Evolutionary conservation across 371 early-diverging fungal genomes (phyloP).

Genomic region (Mucor saturninus): DNA sequence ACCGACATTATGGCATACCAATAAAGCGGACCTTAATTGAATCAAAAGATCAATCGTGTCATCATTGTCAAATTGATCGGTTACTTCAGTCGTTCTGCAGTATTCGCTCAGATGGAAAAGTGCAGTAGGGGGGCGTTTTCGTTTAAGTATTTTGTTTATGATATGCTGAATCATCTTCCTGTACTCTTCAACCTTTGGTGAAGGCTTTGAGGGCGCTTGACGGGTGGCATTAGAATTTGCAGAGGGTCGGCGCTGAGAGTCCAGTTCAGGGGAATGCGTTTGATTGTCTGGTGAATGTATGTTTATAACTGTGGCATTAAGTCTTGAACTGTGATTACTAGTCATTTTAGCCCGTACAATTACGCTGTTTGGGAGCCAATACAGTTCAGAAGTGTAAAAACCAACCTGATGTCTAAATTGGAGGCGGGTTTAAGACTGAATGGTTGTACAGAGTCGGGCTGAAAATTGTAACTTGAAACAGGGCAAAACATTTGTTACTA

Average conservation of each 20-base stretch:
- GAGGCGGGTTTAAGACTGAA: too few relatives aligned
- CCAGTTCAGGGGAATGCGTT: constrained; percentile 2
- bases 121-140: constrained; percentile 46
- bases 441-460: too few relatives aligned
- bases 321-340: constrained; percentile 11
- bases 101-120: constrained; percentile 33
- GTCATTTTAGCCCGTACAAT: constrained; percentile 8
- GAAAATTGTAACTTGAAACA: too few relatives aligned
- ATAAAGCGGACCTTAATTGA: constrained; percentile 47
- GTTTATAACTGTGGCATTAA: constrained; percentile 33
- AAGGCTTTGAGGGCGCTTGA: constrained; percentile 12
- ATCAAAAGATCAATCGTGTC: constrained; percentile 48
- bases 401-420: too few relatives aligned
- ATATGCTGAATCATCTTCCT: constrained; percentile 50
- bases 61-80: constrained; percentile 47
- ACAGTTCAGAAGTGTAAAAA: too few relatives aligned
- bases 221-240: constrained; percentile 14
- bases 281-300: constrained; percentile 26
- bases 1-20: constrained; percentile 34
- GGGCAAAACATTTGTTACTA: too few relatives aligned
- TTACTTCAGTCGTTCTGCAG: constrained; percentile 16
- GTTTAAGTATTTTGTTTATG: constrained; percentile 40
- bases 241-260: constrained; percentile 12
- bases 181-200: constrained; percentile 49
- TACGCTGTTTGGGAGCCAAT: background rate